phyloP scores from a whole-genome alignment of 805 yeast genomes.

The Metschnikowia bowlesiae region DNA sequence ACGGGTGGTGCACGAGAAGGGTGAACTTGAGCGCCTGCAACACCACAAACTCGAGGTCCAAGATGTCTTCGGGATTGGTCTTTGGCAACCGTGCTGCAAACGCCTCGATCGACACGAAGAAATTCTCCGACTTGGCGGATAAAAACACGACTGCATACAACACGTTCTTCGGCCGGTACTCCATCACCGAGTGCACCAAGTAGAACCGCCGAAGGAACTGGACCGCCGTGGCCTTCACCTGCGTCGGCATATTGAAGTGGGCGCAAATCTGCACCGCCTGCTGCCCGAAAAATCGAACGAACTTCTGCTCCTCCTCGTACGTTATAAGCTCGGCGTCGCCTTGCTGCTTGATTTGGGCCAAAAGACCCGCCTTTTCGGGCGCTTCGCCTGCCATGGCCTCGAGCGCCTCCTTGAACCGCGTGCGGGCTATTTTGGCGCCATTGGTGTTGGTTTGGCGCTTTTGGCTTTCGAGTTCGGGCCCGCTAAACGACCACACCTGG shows the following conservation, averaged over 20 bases:
- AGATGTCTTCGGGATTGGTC: slow-evolving; percentile 59
- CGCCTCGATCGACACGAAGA: slow-evolving; percentile 77
- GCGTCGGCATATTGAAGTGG: slow-evolving; percentile 79
- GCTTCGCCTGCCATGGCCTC: slow-evolving; percentile 17
- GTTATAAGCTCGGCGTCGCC: slow-evolving; percentile 45
- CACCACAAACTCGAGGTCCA: slow-evolving; percentile 75
- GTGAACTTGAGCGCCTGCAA: slow-evolving; percentile 75
- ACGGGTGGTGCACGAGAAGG: slow-evolving; percentile 82
- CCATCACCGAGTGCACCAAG: slow-evolving; percentile 76
- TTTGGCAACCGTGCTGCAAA: slow-evolving; percentile 70
- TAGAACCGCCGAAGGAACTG: slow-evolving; percentile 79
- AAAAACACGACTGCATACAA: slow-evolving; percentile 71
- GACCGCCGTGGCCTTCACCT: slow-evolving; percentile 82
- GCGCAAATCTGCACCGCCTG: slow-evolving; percentile 67
- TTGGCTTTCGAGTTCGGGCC: slow-evolving; percentile 47
- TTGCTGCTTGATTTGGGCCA: slow-evolving; percentile 26
- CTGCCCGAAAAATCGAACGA: slow-evolving; percentile 68
- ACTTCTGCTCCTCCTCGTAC: slow-evolving; percentile 63
- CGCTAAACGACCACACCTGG: slow-evolving; percentile 78
- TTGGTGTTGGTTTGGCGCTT: slow-evolving; percentile 49
- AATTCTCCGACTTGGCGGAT: slow-evolving; percentile 91
- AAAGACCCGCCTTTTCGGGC: slow-evolving; percentile 27
- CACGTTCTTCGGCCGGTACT: slow-evolving; percentile 78
- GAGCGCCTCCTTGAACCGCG: slow-evolving; percentile 25
- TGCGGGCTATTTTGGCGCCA: slow-evolving; percentile 42